Conservation (phyloP, 2,329 filamentous ascomycete species). For the Penicillium expansum region DNA sequence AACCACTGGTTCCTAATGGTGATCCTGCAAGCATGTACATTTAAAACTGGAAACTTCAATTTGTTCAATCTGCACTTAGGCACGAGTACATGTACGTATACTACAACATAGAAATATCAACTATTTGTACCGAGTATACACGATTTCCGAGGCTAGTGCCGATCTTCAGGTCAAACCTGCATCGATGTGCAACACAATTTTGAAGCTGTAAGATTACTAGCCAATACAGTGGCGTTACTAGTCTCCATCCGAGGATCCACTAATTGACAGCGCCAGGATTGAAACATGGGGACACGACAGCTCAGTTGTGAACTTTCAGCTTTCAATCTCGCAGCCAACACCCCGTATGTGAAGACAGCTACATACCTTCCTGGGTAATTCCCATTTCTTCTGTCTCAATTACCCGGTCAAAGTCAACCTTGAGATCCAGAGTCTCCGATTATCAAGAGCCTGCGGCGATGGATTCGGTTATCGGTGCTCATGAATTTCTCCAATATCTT, state of each 20-base stretch:
- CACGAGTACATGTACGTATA: not conserved
- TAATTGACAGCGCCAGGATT: not conserved
- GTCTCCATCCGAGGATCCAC: not conserved
- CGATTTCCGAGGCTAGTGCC: not conserved
- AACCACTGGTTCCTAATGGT: not conserved
- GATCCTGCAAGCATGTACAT: not conserved
- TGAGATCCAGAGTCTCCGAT: not conserved
- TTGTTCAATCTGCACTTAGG: not conserved
- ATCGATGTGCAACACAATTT: not conserved
- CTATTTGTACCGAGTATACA: not conserved
- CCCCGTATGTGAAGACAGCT: not conserved
- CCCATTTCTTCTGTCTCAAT: not conserved
- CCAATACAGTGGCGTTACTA: slow-evolving; percentile 1
- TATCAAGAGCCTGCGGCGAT: not conserved
- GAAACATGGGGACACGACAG: not conserved
- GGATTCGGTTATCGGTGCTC: not conserved
- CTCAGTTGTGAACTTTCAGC: not conserved
- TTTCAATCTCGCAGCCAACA: not conserved
- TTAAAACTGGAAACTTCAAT: not conserved
- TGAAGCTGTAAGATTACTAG: not conserved
- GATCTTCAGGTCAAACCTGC: not conserved
- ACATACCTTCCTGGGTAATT: not conserved
- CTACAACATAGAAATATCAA: not conserved
- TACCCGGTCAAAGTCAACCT: not conserved
- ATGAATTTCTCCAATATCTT: not conserved